These are phyloP conservation scores for Otatea glauca DNA, from an alignment of 176 grass and related monocot genomes.

Conservation along the genomic window DNA sequence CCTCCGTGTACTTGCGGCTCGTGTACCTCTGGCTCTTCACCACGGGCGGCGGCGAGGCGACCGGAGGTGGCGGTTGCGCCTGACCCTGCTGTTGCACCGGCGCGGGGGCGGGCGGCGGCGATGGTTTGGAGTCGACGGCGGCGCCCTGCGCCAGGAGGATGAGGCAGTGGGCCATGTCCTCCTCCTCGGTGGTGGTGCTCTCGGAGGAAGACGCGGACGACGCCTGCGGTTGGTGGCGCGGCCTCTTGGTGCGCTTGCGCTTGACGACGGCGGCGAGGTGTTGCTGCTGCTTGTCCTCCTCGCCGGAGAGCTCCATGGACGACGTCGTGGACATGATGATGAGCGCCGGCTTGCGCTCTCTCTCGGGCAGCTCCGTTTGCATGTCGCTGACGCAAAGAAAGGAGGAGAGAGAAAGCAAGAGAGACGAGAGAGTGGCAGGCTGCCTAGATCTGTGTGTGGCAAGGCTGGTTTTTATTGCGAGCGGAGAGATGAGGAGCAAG, in stretches of 20 bases:
- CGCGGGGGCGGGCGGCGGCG: neutral
- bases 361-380: conserved; percentile 3
- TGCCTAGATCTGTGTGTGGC: neutral
- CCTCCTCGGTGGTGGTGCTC: conserved; percentile 73
- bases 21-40: conserved; percentile 51
- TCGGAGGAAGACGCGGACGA: conserved; percentile 50
- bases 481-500: neutral
- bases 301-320: conserved; percentile 43
- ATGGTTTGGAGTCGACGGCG: conserved; percentile 38
- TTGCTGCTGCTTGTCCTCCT: conserved; percentile 30
- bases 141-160: conserved; percentile 74
- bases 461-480: conserved; percentile 36
- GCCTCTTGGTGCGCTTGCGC: conserved; percentile 65
- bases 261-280: conserved; percentile 38
- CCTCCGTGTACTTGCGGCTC: conserved; percentile 54
- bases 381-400: conserved; percentile 30
- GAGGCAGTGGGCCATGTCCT: conserved; percentile 78
- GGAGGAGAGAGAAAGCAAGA: conserved; percentile 33
- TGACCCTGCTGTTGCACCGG: neutral
- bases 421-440: conserved; percentile 11
- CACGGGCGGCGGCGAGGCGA: neutral
- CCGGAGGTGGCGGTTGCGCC: neutral
- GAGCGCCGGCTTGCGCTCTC: neutral
- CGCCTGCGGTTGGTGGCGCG: conserved; percentile 43
- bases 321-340: conserved; percentile 17